Evolutionary conservation across 495 filamentous ascomycete genomes (phyloP).

Genomic region (Annulohypoxylon moriforme): DNA sequence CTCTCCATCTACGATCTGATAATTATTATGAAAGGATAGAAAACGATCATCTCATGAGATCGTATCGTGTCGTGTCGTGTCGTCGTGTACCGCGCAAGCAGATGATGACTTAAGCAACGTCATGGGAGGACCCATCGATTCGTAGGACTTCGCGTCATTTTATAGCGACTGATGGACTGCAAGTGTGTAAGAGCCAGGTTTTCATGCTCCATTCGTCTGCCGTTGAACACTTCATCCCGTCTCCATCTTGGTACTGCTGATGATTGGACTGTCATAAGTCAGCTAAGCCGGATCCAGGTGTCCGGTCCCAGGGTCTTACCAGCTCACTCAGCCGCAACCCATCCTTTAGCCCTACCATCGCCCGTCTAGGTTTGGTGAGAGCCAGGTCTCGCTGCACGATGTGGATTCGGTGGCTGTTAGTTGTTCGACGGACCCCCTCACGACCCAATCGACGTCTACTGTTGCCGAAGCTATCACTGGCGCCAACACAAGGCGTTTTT

Average conservation of each 20-base stretch:
- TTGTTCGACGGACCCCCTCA: conserved; percentile 8
- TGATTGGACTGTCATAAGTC: conserved; percentile 20
- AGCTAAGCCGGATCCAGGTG: conserved; percentile 25
- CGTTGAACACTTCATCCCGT: conserved; percentile 37
- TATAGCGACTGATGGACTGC: conserved; percentile 19
- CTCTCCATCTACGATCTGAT: neutral
- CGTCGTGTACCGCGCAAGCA: conserved; percentile 15
- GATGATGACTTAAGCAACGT: neutral
- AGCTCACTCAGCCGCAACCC: conserved; percentile 40
- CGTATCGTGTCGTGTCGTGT: conserved; percentile 9
- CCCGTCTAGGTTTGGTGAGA: conserved; percentile 22
- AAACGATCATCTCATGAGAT: conserved; percentile 6
- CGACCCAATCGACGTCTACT: conserved; percentile 19
- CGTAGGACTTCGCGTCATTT: conserved; percentile 7
- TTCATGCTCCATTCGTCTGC: conserved; percentile 28
- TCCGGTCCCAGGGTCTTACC: conserved; percentile 23
- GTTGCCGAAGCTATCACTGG: conserved; percentile 26
- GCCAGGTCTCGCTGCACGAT: conserved; percentile 24
- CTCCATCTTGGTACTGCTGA: conserved; percentile 1
- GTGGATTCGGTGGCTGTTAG: conserved; percentile 35
- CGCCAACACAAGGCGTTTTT: conserved; percentile 33
- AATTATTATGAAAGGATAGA: neutral
- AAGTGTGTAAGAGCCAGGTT: conserved; percentile 28
- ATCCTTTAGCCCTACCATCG: conserved; percentile 31
- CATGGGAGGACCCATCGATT: neutral